phyloP scores from a whole-genome alignment of 352 stramenopile genomes.

The Phytophthora pistaciae region DNA sequence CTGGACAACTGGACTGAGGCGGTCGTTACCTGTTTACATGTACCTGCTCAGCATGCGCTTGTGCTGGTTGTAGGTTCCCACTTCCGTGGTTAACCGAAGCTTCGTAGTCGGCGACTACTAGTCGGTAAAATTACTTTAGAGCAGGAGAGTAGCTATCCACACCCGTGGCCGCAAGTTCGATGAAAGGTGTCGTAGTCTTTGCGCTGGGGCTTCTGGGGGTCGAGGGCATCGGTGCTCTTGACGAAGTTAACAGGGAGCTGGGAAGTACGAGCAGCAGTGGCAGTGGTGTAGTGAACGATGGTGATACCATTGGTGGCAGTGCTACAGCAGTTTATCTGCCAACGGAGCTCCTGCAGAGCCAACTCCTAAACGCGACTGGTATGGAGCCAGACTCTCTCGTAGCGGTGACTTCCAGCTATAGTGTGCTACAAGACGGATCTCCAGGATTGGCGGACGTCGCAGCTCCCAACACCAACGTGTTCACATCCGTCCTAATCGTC shows the following conservation, averaged over 20 bases:
- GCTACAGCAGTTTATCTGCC: neutral
- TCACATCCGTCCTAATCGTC: conserved; percentile 2
- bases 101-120: too few relatives aligned
- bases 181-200: too few relatives aligned
- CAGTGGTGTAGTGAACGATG: neutral
- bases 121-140: too few relatives aligned
- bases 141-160: too few relatives aligned
- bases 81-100: too few relatives aligned
- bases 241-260: neutral
- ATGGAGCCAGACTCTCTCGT: conserved; percentile 7
- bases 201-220: neutral
- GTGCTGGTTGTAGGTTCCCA: too few relatives aligned
- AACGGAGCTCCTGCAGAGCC: neutral
- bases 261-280: neutral
- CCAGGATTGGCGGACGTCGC: neutral
- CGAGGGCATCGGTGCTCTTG: neutral
- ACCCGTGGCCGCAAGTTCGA: too few relatives aligned
- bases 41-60: too few relatives aligned
- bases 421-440: conserved; percentile 1
- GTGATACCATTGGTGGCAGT: neutral
- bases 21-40: too few relatives aligned
- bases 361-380: neutral
- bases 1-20: too few relatives aligned
- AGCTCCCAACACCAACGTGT: neutral
- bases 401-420: conserved; percentile 10